phyloP scores from a whole-genome alignment of 1,284 basidiomycete genomes.

The Sporisorium exsertum region DNA sequence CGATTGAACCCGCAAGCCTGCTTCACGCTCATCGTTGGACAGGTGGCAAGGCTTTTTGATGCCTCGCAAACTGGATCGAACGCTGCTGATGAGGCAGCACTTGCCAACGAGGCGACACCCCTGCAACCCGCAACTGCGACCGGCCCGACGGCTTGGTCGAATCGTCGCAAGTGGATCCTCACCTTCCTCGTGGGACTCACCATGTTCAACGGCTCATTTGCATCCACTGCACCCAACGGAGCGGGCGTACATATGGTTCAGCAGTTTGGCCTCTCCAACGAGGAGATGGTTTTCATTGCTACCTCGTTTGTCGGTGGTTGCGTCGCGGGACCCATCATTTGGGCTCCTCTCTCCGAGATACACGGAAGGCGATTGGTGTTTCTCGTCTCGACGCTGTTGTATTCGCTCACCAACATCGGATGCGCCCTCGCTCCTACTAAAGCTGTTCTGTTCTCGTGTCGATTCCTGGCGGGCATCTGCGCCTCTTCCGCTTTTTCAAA shows the following conservation, averaged over 20 bases:
- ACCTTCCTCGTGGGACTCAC: slow-evolving; percentile 32
- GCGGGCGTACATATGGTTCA: slow-evolving; percentile 18
- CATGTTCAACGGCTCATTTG: slow-evolving; percentile 50
- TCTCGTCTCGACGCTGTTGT: slow-evolving; percentile 22
- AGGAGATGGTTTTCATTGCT: slow-evolving; percentile 33
- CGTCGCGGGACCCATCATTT: slow-evolving; percentile 44
- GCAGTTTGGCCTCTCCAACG: slow-evolving; percentile 23
- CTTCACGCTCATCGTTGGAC: slow-evolving; percentile 3
- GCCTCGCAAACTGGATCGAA: background rate
- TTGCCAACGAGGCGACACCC: slow-evolving; percentile 8
- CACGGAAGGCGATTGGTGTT: slow-evolving; percentile 22
- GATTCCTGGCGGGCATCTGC: slow-evolving; percentile 40
- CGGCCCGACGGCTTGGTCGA: slow-evolving; percentile 17
- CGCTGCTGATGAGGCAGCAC: background rate
- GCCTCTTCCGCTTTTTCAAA: slow-evolving; percentile 50
- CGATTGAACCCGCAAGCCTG: slow-evolving; percentile 10
- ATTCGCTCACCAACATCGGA: slow-evolving; percentile 28
- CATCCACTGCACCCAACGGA: slow-evolving; percentile 44
- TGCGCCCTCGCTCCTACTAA: slow-evolving; percentile 35
- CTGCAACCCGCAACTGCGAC: background rate
- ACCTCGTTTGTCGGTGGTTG: slow-evolving; percentile 50
- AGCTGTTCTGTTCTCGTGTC: slow-evolving; percentile 26
- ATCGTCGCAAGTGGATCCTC: slow-evolving; percentile 33
- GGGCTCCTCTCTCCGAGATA: slow-evolving; percentile 48
- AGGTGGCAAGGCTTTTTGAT: slow-evolving; percentile 9